These are phyloP conservation scores for Malbranchea zuffiana DNA, from an alignment of 2,329 filamentous ascomycete species.

Conservation along the genomic window DNA sequence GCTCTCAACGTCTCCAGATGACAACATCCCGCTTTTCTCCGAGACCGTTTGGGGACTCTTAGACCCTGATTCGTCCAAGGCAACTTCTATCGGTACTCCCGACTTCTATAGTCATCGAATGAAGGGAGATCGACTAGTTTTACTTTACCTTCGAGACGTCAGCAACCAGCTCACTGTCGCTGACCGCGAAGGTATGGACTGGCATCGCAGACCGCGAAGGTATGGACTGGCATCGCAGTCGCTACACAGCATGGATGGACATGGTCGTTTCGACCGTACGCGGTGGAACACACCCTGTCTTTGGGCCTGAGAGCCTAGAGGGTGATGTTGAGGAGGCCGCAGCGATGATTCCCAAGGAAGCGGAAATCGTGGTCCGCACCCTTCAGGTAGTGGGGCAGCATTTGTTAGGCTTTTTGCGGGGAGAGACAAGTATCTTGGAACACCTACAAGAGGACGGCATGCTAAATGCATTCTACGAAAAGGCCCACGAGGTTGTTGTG, in stretches of 20 bases:
- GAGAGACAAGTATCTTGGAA: slow-evolving; percentile 4
- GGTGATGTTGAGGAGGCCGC: not conserved
- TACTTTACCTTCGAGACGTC: no score
- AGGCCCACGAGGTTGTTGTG: not conserved
- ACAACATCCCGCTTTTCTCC: not conserved
- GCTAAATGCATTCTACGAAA: slow-evolving; percentile 1
- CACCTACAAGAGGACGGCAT: not conserved
- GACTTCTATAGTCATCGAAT: not conserved
- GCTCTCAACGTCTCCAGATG: not conserved
- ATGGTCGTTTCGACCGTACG: not conserved
- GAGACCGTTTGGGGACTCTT: not conserved
- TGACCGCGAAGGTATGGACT: not conserved
- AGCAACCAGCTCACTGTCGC: no score
- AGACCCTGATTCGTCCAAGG: not conserved
- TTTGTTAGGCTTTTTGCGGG: not conserved
- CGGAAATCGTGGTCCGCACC: not conserved
- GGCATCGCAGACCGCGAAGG: not conserved
- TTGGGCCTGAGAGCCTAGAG: not conserved
- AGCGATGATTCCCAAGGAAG: not conserved
- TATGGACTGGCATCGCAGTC: not conserved
- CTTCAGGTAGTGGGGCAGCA: not conserved
- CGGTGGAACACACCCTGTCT: not conserved
- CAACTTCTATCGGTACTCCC: not conserved
- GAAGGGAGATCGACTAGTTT: not conserved
- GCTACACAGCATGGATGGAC: slow-evolving; percentile 1